phyloP scores from a whole-genome alignment of 352 stramenopile genomes.

The Phytophthora ramorum region DNA sequence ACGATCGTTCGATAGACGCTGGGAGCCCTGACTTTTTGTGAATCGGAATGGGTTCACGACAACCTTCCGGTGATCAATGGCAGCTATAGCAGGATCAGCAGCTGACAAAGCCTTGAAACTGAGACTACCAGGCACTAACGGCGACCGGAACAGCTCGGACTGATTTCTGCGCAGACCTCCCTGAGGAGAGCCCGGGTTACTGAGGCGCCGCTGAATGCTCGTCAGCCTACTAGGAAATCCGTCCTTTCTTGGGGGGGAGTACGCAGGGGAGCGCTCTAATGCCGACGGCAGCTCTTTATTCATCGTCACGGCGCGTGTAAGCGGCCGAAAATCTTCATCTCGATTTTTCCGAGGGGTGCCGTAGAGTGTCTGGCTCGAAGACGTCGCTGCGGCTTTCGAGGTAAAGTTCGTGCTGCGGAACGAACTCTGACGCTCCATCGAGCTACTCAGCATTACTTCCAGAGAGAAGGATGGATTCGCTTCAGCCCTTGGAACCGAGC shows the following conservation, averaged over 20 bases:
- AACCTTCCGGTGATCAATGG: slow-evolving; percentile 18
- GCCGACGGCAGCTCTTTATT: slow-evolving; percentile 27
- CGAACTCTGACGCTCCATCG: slow-evolving; percentile 24
- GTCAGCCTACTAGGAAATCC: slow-evolving; percentile 7
- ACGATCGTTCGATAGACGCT: slow-evolving; percentile 83
- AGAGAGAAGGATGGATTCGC: slow-evolving; percentile 23
- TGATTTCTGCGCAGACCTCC: slow-evolving; percentile 40
- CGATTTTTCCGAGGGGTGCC: slow-evolving; percentile 31
- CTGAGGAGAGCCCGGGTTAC: slow-evolving; percentile 31
- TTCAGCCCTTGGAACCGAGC: slow-evolving; percentile 20
- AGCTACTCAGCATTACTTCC: slow-evolving; percentile 31
- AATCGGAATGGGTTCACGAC: slow-evolving; percentile 62
- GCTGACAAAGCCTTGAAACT: slow-evolving; percentile 32
- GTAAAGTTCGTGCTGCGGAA: slow-evolving; percentile 13
- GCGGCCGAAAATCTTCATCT: slow-evolving; percentile 34
- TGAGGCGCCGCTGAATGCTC: slow-evolving; percentile 29
- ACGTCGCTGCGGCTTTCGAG: slow-evolving; percentile 2
- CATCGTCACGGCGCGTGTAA: slow-evolving; percentile 42
- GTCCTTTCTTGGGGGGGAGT: slow-evolving; percentile 23
- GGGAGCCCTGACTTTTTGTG: slow-evolving; percentile 40
- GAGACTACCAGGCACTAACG: slow-evolving; percentile 22
- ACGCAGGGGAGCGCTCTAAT: slow-evolving; percentile 16
- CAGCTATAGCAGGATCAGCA: slow-evolving; percentile 11
- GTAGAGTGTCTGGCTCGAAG: slow-evolving; percentile 16
- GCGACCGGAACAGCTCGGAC: slow-evolving; percentile 40